phyloP scores from a whole-genome alignment of 73 alveolate genomes.

The Tetrahymena elliotti region DNA sequence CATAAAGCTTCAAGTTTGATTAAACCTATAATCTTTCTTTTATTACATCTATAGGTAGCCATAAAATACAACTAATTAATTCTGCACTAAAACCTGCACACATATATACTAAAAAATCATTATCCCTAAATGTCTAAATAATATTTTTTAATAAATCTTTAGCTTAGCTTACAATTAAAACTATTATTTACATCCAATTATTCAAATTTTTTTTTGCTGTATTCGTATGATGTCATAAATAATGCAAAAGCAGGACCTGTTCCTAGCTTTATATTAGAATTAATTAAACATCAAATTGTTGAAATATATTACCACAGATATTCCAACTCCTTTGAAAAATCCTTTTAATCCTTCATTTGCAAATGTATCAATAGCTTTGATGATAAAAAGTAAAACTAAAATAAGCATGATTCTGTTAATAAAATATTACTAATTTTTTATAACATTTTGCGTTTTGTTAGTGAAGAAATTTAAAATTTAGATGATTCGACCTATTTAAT shows the following conservation, averaged over 20 bases:
- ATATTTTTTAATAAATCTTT: neutral
- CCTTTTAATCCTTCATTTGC: slow-evolving; percentile 27
- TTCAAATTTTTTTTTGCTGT: neutral
- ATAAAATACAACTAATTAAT: slow-evolving; percentile 73
- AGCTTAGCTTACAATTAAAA: neutral
- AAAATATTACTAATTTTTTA: neutral
- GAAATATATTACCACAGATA: slow-evolving; percentile 11
- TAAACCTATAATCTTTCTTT: slow-evolving; percentile 90
- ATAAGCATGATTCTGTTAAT: neutral
- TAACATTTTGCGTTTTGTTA: neutral
- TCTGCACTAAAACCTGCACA: slow-evolving; percentile 87
- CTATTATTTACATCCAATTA: neutral
- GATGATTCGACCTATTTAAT: slow-evolving; percentile 3
- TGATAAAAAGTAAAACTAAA: neutral
- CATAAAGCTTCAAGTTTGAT: slow-evolving; percentile 51
- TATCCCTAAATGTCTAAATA: neutral
- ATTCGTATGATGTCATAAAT: slow-evolving; percentile 26
- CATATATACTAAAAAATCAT: slow-evolving; percentile 28
- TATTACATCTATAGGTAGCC: slow-evolving; percentile 90
- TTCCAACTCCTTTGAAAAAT: slow-evolving; percentile 30
- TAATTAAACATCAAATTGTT: neutral
- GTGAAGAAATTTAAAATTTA: neutral
- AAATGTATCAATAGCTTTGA: slow-evolving; percentile 3
- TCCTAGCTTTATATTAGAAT: slow-evolving; percentile 3
- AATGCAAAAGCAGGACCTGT: slow-evolving; percentile 43